Base-by-base conservation (phyloP, 768 basidiomycete species). In the Cyathus striatus region DNA sequence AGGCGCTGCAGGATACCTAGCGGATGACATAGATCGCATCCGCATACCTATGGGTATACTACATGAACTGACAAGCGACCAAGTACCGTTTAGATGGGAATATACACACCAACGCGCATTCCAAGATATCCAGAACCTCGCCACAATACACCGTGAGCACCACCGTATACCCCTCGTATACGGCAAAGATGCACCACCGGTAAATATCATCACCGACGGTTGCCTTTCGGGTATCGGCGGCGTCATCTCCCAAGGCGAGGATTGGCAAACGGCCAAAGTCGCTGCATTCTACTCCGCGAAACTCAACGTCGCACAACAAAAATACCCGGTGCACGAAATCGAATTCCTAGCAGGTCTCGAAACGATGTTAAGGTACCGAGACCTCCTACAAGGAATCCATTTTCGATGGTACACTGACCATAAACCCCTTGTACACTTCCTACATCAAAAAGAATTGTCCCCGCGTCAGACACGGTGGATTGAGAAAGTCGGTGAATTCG, bases 271-370 rank as follows among this genome's bases (percentile, higher is more conserved):
- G 0, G 57, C 49, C 1, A 41, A 47, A 0, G 32, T 56, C 3
- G 51, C 46, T n/a, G 49, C 55, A 0, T 62, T 61, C 39, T 61
- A 52, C 39, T 62, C 60, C 0, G 58, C 53, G 3, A 65, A 61
- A 25, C 44, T 63, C 5, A 57, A 47, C 21, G 13, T 47, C 0
- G 52, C 60, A 0, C 58, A 64, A 27, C 58, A 59, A 9, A 62
- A 63, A 22, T 65, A 66, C 22, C 50, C 59, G 6, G 62, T 62
- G 0, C 63, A 63, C 14, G 61, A 65, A 41, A 55, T 54, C 18
- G 60, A 65, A 17, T 40, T 64, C 37, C 32, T 66, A 0, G 60
- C 60, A 0, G 56, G 57, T 1, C 49, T 64, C 0, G 60, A 63
- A 20, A 50, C 53, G 0, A 49, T 64, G 52, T 36, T 55, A 7